A percentile compares a stretch with the other conserved stretches of the same genome.
Conservation (phyloP, 176 grass and related monocot species). For the Chloris gayana region DNA sequence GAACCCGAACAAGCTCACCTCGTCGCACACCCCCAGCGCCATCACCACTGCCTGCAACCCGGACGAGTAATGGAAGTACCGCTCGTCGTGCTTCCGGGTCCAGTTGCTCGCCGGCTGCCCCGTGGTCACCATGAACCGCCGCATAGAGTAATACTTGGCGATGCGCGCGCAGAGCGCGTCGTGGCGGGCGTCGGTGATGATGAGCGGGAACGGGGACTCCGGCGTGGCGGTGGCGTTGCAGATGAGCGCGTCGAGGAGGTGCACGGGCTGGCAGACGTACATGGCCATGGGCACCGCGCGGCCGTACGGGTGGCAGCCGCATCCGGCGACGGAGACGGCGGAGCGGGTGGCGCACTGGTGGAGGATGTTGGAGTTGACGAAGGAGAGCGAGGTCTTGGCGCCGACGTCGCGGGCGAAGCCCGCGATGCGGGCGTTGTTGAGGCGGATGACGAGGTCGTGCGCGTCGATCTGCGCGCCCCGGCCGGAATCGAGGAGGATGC, state of each 20-base stretch:
- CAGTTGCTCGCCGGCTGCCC: constrained; percentile 54
- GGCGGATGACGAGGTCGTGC: constrained; percentile 74
- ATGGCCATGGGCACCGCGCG: constrained; percentile 50
- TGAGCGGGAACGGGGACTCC: constrained; percentile 39
- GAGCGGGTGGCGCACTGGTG: constrained; percentile 43
- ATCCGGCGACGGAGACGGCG: constrained; percentile 5
- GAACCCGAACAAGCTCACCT: constrained; percentile 63
- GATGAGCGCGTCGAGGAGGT: constrained; percentile 69
- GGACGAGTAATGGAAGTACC: constrained; percentile 86
- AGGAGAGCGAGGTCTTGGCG: constrained; percentile 54
- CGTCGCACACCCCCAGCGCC: constrained; percentile 64
- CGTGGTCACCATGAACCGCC: constrained; percentile 53
- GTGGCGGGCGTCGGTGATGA: constrained; percentile 69
- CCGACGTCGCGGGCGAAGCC: constrained; percentile 56
- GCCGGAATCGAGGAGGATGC: constrained; percentile 48
- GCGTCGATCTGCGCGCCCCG: constrained; percentile 54
- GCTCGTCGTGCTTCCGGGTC: constrained; percentile 48
- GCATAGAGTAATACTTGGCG: constrained; percentile 80
- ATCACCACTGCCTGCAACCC: constrained; percentile 76
- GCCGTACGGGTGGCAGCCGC: constrained; percentile 67
- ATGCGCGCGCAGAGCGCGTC: constrained; percentile 67
- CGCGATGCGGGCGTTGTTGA: constrained; percentile 76
- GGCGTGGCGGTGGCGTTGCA: constrained; percentile 46
- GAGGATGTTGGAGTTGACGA: constrained; percentile 75
- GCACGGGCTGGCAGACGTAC: constrained; percentile 77